Percentiles rank a stretch among this genome's conserved stretches.
phyloP scores from a whole-genome alignment of 2,329 filamentous ascomycete genomes.

The Phyllosticta citriasiana region DNA sequence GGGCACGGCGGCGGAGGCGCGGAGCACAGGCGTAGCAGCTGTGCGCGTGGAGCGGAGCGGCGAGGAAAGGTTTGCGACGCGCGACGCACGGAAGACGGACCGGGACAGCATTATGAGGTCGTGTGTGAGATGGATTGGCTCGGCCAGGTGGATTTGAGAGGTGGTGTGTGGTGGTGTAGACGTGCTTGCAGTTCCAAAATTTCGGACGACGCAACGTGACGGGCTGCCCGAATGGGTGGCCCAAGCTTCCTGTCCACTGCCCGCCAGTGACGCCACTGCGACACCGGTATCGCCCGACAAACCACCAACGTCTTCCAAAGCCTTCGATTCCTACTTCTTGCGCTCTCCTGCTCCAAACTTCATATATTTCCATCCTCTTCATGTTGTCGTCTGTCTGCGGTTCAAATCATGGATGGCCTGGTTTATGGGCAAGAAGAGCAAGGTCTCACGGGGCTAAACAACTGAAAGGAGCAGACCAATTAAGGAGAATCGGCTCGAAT shows the following conservation, averaged over 20 bases:
- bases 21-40: conserved; percentile 21
- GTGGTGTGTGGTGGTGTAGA: not conserved
- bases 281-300: not conserved
- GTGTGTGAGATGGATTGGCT: not conserved
- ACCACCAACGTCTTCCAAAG: not conserved
- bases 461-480: not conserved
- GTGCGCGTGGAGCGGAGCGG: conserved; percentile 25
- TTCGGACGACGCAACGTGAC: not conserved
- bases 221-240: not conserved
- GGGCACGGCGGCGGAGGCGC: conserved; percentile 11
- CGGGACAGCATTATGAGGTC: conserved; percentile 40
- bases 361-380: no score
- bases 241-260: not conserved
- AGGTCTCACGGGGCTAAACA: no score
- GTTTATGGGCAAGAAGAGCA: no score
- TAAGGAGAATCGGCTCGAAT: not conserved
- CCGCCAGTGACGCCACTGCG: not conserved
- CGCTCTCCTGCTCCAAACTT: no score
- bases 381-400: no score
- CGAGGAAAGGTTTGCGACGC: conserved; percentile 27
- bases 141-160: not conserved
- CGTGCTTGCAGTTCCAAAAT: not conserved
- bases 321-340: not conserved
- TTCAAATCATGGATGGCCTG: no score
- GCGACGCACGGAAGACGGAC: conserved; percentile 39